A percentile compares a stretch with the other conserved stretches of the same genome.
phyloP scores from a whole-genome alignment of 2,329 filamentous ascomycete species.

The Diaporthe citrichinensis region DNA sequence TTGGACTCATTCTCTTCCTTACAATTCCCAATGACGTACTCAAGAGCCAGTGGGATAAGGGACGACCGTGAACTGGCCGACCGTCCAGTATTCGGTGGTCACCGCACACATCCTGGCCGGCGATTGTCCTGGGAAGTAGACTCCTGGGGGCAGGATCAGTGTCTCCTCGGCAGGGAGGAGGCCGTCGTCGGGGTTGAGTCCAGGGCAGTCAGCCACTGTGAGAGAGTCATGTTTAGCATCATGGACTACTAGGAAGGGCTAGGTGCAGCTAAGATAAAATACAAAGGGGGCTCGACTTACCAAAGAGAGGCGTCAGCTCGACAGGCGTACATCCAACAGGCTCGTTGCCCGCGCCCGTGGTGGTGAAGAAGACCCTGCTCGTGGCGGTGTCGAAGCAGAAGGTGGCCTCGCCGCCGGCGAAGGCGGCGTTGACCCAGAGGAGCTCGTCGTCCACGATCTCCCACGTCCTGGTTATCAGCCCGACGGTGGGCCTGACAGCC shows the following conservation, averaged over 20 bases:
- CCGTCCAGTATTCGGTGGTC: background rate
- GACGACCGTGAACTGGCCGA: conserved; percentile 13
- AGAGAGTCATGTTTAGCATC: background rate
- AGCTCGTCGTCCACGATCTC: conserved; percentile 43
- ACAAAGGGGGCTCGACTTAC: background rate
- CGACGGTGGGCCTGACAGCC: conserved; percentile 24
- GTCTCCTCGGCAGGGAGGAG: conserved; percentile 18
- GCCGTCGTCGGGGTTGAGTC: background rate
- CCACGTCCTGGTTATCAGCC: conserved; percentile 41
- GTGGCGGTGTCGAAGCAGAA: conserved; percentile 46
- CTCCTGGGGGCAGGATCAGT: background rate
- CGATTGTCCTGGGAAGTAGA: background rate
- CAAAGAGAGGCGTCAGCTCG: conserved; percentile 20
- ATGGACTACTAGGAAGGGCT: background rate
- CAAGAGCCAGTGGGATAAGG: background rate
- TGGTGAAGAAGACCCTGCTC: background rate
- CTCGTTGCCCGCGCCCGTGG: conserved; percentile 41
- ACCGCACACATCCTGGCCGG: background rate
- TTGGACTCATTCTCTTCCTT: too few species aligned
- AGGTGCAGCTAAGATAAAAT: background rate
- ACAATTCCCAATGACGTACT: background rate
- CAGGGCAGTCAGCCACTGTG: background rate
- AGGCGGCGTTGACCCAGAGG: conserved; percentile 48
- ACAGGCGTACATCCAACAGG: conserved; percentile 44
- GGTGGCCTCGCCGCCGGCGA: conserved; percentile 45